Evolutionary conservation across 768 basidiomycete genomes (phyloP), one percentile per base, ranked within the genome.

Genomic region (Trametes meyenii): DNA sequence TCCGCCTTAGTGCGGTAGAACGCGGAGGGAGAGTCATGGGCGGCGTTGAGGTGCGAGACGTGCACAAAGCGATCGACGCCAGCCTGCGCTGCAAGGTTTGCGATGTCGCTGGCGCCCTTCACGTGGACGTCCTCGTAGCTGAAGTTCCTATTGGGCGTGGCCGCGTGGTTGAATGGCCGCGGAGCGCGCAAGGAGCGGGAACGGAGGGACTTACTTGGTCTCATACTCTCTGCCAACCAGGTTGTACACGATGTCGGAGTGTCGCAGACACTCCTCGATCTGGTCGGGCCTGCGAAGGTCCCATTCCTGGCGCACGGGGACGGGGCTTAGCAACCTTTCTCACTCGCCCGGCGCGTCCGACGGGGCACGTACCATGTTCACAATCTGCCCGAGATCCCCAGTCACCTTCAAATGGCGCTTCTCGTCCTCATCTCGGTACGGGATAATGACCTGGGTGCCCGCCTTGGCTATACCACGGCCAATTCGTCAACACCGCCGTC

Each of bases 211-310:
- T 52, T 68, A 96, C 96, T 96, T 96, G 62, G 97, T 99, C 78
- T 93, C 91, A 72, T 89, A 96, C 73, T 98, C 92, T 52, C 96
- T 81, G 19, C 96, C 95, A 52, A 92, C 89, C 59, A 98, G 88
- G 77, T 98, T 98, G 80, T 95, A 97, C 21, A 99, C 97, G 5
- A 89, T 90, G 73, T 98, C 94, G 19, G 96, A 98, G 75, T 97
- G 94, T 66, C 92, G 82, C 61, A 98, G 73, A 74, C 95, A 97
- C 73, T 98, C 96, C 40, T 86, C 92, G 67, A 96, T 97, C 71
- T 96, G 94, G 52, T 86, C 83, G 69, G 94, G 90, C 71, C 92
- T 89, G 59, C 94, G 84, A 50, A 96, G 81, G 72, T 98, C 94
- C 94, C 94, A 98, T 84, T 98, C 96, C 96, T 98, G 64, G 33